Conservation (phyloP, 2,329 filamentous ascomycete genomes). For the Fusarium foetens region DNA sequence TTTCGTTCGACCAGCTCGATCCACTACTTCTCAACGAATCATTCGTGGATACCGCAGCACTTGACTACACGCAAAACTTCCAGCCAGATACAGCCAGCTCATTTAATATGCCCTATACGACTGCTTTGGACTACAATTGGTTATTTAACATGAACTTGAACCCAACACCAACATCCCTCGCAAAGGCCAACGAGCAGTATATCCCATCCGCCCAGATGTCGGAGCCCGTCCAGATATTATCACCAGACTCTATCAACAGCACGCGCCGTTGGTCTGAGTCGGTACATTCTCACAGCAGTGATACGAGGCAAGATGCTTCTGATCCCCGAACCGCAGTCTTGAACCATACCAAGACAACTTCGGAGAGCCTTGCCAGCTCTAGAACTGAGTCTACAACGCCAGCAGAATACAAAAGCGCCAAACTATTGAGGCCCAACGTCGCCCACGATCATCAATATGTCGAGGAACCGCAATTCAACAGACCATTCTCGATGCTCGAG, state of each 20-base stretch:
- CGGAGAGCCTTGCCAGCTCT: background rate
- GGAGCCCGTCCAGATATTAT: conserved; percentile 6
- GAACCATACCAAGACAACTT: background rate
- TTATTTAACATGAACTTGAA: conserved; percentile 60
- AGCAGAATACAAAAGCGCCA: background rate
- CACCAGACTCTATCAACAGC: conserved; percentile 36
- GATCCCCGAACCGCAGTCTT: background rate
- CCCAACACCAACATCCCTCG: background rate
- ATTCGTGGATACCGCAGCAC: background rate
- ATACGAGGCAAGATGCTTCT: background rate
- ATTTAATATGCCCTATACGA: conserved; percentile 73
- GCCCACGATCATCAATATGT: background rate
- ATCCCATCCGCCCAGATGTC: background rate
- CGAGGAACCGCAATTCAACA: conserved; percentile 2
- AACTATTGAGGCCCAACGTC: fast-evolving
- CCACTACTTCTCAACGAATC: background rate
- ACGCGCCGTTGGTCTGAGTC: conserved; percentile 30
- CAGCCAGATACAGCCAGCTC: conserved; percentile 70
- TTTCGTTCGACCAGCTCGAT: background rate
- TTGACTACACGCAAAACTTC: conserved; percentile 64
- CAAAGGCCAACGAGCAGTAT: background rate
- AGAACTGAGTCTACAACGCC: background rate
- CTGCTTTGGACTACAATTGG: conserved; percentile 71
- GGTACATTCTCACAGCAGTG: background rate
- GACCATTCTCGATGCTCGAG: conserved; percentile 5